Percentiles rank a stretch among this genome's conserved stretches.
Conservation (phyloP, 257 asterid genomes). For the Verbena officinalis region DNA sequence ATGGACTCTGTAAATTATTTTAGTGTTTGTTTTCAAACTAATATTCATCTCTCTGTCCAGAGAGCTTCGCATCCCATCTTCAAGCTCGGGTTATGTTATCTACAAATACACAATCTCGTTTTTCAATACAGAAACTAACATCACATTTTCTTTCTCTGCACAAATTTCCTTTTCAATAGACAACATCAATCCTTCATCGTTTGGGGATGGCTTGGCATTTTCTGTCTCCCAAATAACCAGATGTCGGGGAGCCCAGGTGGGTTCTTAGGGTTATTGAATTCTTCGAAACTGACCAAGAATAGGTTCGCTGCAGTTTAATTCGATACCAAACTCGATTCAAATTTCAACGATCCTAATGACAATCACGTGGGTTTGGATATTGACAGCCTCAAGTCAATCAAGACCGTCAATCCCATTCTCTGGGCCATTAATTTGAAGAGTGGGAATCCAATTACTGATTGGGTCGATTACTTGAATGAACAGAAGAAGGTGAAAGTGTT, state of each 20-base stretch:
- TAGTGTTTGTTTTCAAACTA: no score
- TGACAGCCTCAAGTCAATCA: constrained; percentile 66
- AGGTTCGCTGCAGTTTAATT: constrained; percentile 81
- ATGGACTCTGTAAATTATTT: no score
- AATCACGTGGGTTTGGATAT: constrained; percentile 90
- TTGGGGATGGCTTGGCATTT: constrained; percentile 83
- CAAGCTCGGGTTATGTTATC: constrained; percentile 83
- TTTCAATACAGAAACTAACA: constrained; percentile 58
- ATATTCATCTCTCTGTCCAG: no score
- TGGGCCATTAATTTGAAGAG: constrained; percentile 58
- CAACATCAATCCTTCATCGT: constrained; percentile 68
- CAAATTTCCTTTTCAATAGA: constrained; percentile 64
- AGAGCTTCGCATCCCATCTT: constrained; percentile 76
- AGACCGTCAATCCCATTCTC: constrained; percentile 56
- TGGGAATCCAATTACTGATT: constrained; percentile 70
- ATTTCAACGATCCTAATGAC: constrained; percentile 79
- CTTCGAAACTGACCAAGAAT: constrained; percentile 68
- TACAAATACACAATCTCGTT: constrained; percentile 71
- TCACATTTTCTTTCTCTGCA: constrained; percentile 79
- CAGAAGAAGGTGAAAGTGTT: constrained; percentile 57
- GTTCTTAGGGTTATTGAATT: constrained; percentile 79
- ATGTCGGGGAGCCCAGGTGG: constrained; percentile 87
- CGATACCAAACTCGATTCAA: constrained; percentile 67
- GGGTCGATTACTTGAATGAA: constrained; percentile 80
- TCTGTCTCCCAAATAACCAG: constrained; percentile 76